Conservation (phyloP, 371 early-diverging fungal species). For the Syncephalastrum sp. region DNA sequence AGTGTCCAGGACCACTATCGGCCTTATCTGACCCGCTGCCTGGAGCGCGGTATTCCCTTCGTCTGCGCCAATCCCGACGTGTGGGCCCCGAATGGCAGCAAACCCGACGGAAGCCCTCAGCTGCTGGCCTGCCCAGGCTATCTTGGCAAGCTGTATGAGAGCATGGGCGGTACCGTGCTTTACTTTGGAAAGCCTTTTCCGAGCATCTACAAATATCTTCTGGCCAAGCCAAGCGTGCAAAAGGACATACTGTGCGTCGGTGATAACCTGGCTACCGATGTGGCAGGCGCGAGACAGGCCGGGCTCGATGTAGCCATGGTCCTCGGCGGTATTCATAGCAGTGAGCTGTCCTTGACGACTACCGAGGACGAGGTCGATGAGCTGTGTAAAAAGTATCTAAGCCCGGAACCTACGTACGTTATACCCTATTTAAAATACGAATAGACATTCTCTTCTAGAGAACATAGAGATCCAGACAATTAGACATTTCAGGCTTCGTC, state of each 20-base stretch:
- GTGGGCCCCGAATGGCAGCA: conserved; percentile 38
- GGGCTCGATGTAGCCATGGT: conserved; percentile 47
- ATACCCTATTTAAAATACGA: too few species aligned
- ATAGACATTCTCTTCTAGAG: too few species aligned
- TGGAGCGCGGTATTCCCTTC: conserved; percentile 25
- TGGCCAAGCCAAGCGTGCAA: conserved; percentile 9
- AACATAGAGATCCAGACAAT: too few species aligned
- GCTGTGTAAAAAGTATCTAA: too few species aligned
- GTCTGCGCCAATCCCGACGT: conserved; percentile 50
- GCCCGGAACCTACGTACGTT: too few species aligned
- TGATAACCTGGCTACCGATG: conserved; percentile 44
- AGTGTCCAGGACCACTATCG: conserved; percentile 29
- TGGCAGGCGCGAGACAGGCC: conserved; percentile 34
- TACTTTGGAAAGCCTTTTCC: conserved; percentile 48
- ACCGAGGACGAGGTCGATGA: too few species aligned
- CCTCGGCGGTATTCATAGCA: conserved; percentile 48
- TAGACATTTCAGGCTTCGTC: too few species aligned
- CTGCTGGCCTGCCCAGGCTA: conserved; percentile 40
- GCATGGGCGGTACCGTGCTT: conserved; percentile 41
- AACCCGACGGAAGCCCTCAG: conserved; percentile 24
- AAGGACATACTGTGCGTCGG: conserved; percentile 35
- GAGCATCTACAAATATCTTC: conserved; percentile 38
- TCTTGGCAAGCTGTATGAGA: conserved; percentile 39
- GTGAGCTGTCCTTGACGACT: not conserved
- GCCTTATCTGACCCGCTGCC: conserved; percentile 24